Conservation (phyloP, 139 green algal genomes). For the Micractinium sp. region DNA sequence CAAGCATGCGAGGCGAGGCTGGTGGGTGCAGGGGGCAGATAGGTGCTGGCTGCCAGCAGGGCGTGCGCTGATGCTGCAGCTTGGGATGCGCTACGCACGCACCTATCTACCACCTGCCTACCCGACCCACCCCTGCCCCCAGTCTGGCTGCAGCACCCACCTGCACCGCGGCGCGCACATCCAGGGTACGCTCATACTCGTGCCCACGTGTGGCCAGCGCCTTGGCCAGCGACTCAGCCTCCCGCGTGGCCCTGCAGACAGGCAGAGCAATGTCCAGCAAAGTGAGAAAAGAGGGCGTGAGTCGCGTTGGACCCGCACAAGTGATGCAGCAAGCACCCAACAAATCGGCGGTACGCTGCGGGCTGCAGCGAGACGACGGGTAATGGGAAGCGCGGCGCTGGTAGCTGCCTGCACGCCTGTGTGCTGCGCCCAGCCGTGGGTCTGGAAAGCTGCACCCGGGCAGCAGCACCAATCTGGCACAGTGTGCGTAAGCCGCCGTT, state of each 20-base stretch:
- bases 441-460: too few species aligned
- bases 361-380: too few species aligned
- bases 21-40: too few species aligned
- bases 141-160: neutral
- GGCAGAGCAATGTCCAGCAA: too few species aligned
- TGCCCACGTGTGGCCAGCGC: conserved; percentile 19
- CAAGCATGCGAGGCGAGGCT: too few species aligned
- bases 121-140: neutral
- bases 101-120: too few species aligned
- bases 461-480: neutral
- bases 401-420: too few species aligned
- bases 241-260: conserved; percentile 22
- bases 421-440: too few species aligned
- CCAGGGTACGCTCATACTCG: conserved; percentile 38
- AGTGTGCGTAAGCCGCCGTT: neutral
- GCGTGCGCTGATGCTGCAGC: too few species aligned
- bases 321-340: neutral
- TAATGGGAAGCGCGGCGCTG: neutral
- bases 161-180: conserved; percentile 47
- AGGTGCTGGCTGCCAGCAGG: too few species aligned
- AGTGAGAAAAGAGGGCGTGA: neutral
- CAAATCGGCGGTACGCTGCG: neutral
- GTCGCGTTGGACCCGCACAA: neutral
- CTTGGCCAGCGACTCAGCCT: conserved; percentile 26
- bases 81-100: too few species aligned